These are phyloP conservation scores for Penicillium malachiteum DNA, from an alignment of 495 filamentous ascomycete species.

Conservation along the genomic window DNA sequence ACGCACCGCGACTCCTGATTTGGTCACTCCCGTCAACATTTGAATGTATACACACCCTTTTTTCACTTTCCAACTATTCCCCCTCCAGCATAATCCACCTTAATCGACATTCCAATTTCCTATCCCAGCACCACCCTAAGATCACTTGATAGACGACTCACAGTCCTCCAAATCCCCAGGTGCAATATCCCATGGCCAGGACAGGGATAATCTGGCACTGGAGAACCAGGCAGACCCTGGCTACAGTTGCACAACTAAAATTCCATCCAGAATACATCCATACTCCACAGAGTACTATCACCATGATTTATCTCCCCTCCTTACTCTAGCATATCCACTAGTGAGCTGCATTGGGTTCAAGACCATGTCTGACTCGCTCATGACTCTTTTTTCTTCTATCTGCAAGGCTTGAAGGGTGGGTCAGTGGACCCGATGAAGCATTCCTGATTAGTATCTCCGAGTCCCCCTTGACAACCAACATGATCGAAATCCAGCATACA, in stretches of 20 bases:
- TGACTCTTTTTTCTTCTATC: not conserved
- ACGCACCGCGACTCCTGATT: constrained; percentile 10
- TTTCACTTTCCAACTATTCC: not conserved
- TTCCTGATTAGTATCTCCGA: too few species aligned
- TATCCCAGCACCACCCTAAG: not conserved
- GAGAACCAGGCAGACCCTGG: not conserved
- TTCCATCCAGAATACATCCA: too few species aligned
- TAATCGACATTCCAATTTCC: not conserved
- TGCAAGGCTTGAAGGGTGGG: not conserved
- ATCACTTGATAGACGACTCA: not conserved
- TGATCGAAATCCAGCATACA: too few species aligned
- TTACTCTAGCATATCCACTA: not conserved
- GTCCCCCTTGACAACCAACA: too few species aligned
- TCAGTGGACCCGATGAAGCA: not conserved
- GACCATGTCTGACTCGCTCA: not conserved
- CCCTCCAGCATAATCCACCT: not conserved
- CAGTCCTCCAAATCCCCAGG: not conserved
- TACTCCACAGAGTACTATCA: too few species aligned
- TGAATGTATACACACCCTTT: not conserved
- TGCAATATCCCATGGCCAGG: not conserved
- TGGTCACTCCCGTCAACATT: constrained; percentile 3
- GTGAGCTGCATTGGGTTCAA: not conserved
- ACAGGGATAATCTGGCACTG: not conserved
- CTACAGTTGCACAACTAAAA: too few species aligned
- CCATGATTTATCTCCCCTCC: too few species aligned